Conservation (phyloP, 192 early-diverging fungal genomes). For the Umbelopsis sp. region DNA sequence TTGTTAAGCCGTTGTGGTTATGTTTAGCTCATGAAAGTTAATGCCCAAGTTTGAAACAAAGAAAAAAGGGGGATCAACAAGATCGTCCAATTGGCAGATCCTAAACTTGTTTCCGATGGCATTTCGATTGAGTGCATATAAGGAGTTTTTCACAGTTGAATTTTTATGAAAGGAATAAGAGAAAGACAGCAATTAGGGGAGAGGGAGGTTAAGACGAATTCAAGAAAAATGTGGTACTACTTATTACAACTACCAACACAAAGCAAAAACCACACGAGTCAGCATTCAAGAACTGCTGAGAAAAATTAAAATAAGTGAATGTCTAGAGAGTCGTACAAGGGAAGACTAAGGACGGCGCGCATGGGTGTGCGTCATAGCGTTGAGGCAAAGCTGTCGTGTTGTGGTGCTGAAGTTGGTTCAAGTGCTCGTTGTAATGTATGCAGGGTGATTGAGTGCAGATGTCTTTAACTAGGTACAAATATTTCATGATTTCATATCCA, state of each 20-base stretch:
- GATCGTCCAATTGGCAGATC: too few relatives aligned
- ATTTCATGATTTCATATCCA: conserved; percentile 36
- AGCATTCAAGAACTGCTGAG: not conserved
- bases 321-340: not conserved
- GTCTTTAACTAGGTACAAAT: too few relatives aligned
- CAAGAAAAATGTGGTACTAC: conserved; percentile 5
- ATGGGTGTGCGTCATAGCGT: too few relatives aligned
- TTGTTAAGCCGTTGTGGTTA: too few relatives aligned
- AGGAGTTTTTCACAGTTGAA: too few relatives aligned
- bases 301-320: conserved; percentile 7
- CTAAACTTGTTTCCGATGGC: too few relatives aligned
- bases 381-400: too few relatives aligned
- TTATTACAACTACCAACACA: conserved; percentile 6
- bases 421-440: conserved; percentile 1
- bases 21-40: too few relatives aligned
- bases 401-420: not conserved
- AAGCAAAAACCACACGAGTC: conserved; percentile 10
- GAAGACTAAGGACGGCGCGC: too few relatives aligned
- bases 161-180: not conserved
- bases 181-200: conserved; percentile 5
- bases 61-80: too few relatives aligned
- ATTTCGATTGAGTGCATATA: too few relatives aligned
- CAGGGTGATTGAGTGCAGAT: not conserved
- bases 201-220: not conserved
- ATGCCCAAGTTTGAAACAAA: too few relatives aligned